Conservation (phyloP, 495 filamentous ascomycete genomes). For the Neurospora sp. region DNA sequence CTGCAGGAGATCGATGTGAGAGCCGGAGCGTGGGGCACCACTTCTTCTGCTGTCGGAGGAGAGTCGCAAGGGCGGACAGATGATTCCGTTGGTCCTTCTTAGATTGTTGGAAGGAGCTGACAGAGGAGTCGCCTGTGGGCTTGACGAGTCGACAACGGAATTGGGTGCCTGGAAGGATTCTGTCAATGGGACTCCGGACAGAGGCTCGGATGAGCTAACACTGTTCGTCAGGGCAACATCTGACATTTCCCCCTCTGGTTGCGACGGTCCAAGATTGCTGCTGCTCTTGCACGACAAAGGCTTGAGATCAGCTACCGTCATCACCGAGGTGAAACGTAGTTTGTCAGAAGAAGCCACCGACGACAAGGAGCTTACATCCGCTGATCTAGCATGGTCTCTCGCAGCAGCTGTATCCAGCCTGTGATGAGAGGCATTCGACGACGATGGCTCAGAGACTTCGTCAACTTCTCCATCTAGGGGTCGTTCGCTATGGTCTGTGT, state of each 20-base stretch:
- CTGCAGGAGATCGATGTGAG: slow-evolving; percentile 14
- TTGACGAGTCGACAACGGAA: not conserved
- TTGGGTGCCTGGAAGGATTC: not conserved
- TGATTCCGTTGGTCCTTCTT: not conserved
- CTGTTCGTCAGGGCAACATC: not conserved
- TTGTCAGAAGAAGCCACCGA: not conserved
- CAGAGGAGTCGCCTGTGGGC: not conserved
- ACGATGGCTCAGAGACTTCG: not conserved
- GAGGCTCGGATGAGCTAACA: not conserved
- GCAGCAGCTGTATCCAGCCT: not conserved
- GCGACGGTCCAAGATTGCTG: not conserved
- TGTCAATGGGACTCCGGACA: not conserved
- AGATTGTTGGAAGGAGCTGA: not conserved
- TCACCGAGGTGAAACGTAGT: slow-evolving; percentile 8
- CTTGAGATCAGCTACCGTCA: slow-evolving; percentile 13
- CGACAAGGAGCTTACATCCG: not conserved
- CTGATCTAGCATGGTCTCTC: not conserved
- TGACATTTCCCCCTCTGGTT: not conserved
- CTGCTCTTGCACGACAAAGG: slow-evolving; percentile 6
- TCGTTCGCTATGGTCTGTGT: not conserved
- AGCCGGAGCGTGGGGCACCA: slow-evolving; percentile 5
- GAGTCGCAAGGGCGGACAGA: not conserved
- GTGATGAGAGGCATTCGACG: not conserved
- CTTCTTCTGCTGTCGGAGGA: not conserved
- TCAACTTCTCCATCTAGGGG: not conserved